Percentiles rank a stretch among this genome's conserved stretches.
Conservation (phyloP, 805 yeast species). For the Scheffersomyces lignosus region DNA sequence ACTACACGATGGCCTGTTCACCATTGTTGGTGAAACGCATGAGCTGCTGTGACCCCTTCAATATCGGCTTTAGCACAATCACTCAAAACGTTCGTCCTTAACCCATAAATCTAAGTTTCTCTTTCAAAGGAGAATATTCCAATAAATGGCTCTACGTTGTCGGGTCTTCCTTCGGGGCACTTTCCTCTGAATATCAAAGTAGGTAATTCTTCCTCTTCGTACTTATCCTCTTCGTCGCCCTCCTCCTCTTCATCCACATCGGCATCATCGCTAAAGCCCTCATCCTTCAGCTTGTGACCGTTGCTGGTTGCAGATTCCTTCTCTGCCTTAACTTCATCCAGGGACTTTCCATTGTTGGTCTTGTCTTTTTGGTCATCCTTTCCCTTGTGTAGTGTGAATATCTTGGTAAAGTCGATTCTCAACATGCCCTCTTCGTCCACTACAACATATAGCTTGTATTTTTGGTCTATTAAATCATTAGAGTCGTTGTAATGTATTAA, state of each 20-base stretch:
- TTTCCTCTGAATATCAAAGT: constrained; percentile 50
- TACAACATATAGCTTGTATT: constrained; percentile 50
- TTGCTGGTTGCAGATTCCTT: neutral
- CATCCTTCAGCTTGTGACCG: neutral
- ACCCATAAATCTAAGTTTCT: constrained; percentile 28
- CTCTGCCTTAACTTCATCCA: neutral
- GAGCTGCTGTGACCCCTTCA: no score
- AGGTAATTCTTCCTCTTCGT: constrained; percentile 44
- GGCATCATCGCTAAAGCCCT: neutral
- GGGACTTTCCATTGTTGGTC: no score
- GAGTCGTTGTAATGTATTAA: constrained; percentile 48
- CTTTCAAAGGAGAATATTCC: constrained; percentile 55
- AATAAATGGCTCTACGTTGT: constrained; percentile 51
- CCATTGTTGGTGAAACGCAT: no score
- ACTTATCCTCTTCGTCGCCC: constrained; percentile 28
- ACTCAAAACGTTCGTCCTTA: no score
- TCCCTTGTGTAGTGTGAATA: constrained; percentile 26
- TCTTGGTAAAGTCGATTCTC: constrained; percentile 53
- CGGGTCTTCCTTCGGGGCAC: constrained; percentile 55
- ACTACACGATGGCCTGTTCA: no score
- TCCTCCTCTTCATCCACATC: neutral
- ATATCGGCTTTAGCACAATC: no score
- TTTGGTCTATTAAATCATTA: constrained; percentile 45
- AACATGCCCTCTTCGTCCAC: constrained; percentile 47
- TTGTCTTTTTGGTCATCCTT: constrained; percentile 3